Conservation (phyloP, 2,329 filamentous ascomycete species). For the Aspergillus piperis region DNA sequence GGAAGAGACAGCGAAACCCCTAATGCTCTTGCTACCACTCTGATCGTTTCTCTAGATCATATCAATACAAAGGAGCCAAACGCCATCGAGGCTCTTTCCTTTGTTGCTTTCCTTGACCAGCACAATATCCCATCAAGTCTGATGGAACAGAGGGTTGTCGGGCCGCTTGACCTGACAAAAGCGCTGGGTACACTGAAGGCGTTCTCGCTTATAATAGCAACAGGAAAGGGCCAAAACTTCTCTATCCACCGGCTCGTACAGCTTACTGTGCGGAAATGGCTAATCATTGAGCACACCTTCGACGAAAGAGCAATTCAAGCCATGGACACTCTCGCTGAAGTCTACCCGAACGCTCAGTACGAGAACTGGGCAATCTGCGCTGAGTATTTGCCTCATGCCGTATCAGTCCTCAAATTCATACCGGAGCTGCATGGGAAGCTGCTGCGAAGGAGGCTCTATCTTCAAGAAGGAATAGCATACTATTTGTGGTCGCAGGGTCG, state of each 20-base stretch:
- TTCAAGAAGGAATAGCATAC: constrained; percentile 16
- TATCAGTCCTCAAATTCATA: constrained; percentile 1
- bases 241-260: constrained; percentile 17
- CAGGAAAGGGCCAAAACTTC: constrained; percentile 6
- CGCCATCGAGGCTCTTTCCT: constrained; percentile 10
- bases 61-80: constrained; percentile 13
- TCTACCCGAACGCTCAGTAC: constrained; percentile 12
- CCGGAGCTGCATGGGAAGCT: constrained; percentile 7
- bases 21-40: constrained; percentile 15
- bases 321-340: constrained; percentile 11
- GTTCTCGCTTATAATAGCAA: constrained; percentile 14
- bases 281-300: constrained; percentile 11
- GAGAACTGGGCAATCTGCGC: constrained; percentile 15
- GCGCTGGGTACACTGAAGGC: constrained; percentile 15
- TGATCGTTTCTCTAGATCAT: constrained; percentile 17
- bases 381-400: constrained; percentile 13
- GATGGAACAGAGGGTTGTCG: constrained; percentile 9
- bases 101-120: constrained; percentile 15
- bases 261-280: constrained; percentile 16
- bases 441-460: constrained; percentile 7
- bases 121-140: constrained; percentile 11
- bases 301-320: constrained; percentile 13
- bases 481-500: constrained; percentile 17
- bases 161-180: constrained; percentile 10
- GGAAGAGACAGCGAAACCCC: constrained; percentile 13